phyloP scores from a whole-genome alignment of 768 basidiomycete species.

The Kwoniella dejecticola region DNA sequence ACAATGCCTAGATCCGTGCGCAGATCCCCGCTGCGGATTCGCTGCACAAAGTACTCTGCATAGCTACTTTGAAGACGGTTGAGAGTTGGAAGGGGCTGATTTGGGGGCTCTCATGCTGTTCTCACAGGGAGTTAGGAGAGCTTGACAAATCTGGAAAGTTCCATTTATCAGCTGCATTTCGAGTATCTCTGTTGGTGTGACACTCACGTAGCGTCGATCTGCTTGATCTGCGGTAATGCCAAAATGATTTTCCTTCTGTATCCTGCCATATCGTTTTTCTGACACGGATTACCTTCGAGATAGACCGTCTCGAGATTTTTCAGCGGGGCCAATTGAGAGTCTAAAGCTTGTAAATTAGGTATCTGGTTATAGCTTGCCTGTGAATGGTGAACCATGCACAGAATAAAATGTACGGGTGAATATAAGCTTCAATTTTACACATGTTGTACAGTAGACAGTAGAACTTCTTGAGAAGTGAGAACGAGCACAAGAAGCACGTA shows the following conservation, averaged over 20 bases:
- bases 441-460: too few species aligned
- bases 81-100: too few species aligned
- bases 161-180: not conserved
- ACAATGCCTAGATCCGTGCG: too few species aligned
- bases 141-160: slow-evolving; percentile 21
- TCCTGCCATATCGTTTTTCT: slow-evolving; percentile 69
- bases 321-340: slow-evolving; percentile 66
- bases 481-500: too few species aligned
- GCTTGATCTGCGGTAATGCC: slow-evolving; percentile 80
- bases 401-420: too few species aligned
- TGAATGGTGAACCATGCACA: not conserved
- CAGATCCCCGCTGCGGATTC: too few species aligned
- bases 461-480: too few species aligned
- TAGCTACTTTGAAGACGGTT: too few species aligned
- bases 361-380: slow-evolving; percentile 90
- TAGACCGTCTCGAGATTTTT: slow-evolving; percentile 79
- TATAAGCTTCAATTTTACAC: not conserved
- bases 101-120: too few species aligned
- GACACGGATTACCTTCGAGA: slow-evolving; percentile 92
- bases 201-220: slow-evolving; percentile 94
- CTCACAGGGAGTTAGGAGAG: slow-evolving; percentile 5
- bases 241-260: slow-evolving; percentile 90
- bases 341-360: slow-evolving; percentile 67
- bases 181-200: not conserved
- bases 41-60: too few species aligned